Evolutionary conservation across 164 flowering plant species (phyloP).

Genomic region (Umbilicus rupestris): DNA sequence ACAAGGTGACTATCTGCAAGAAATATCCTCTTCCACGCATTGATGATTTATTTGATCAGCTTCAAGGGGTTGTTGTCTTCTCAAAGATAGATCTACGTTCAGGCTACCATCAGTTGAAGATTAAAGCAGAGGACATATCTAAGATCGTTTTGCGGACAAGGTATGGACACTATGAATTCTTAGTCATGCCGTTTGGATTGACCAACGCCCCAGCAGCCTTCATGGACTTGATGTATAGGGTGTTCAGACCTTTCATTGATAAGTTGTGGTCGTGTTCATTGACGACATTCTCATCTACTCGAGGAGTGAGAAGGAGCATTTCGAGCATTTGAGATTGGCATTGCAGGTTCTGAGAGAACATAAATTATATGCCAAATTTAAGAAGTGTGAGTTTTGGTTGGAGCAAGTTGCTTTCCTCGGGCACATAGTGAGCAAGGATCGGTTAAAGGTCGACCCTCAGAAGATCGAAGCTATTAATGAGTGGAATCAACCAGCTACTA

Average conservation of each 20-base stretch:
- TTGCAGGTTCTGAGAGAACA: neutral
- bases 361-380: neutral
- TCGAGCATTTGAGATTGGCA: neutral
- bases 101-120: neutral
- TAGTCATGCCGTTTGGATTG: neutral
- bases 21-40: neutral
- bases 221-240: neutral
- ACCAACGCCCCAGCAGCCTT: neutral
- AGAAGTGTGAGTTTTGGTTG: neutral
- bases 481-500: neutral
- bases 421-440: neutral
- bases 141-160: neutral
- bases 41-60: neutral
- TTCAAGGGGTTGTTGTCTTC: neutral
- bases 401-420: neutral
- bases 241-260: neutral
- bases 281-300: neutral
- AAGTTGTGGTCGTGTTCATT: neutral
- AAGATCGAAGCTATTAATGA: neutral
- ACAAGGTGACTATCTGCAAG: neutral
- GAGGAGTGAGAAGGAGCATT: rapidly evolving
- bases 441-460: neutral
- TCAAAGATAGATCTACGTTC: neutral
- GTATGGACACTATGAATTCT: neutral
- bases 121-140: neutral